Evolutionary conservation across 1,284 basidiomycete genomes (phyloP), one percentile per base, ranked within the genome.

Genomic region (Tetrapyrgos nigripes): DNA sequence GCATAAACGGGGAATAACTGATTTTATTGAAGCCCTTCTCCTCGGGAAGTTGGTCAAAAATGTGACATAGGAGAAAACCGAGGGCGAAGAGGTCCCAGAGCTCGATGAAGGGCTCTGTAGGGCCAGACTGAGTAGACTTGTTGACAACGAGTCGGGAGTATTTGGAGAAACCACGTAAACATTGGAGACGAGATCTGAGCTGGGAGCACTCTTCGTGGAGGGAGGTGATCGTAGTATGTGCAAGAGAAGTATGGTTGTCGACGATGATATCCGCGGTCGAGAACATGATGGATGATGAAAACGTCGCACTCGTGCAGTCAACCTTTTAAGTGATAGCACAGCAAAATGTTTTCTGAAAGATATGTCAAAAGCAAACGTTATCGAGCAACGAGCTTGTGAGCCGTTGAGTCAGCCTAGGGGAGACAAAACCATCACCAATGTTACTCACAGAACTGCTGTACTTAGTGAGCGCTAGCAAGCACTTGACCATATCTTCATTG

Each of bases 1-100:
- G n/a, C n/a, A n/a, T 76, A 69, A 80, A 82, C 64, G 86, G 80
- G 4, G 90, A 92, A 71, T 87, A 84, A 69, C 91, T 85, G 63
- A 85, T 82, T 73, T 87, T 91, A 46, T 86, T 83, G 62, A 83
- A 81, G 58, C 77, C 77, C 44, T 70, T 68, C 29, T 85, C 84
- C 73, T 58, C 83, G 28, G 92, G 91, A 58, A 97, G 88, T 69
- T 91, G 87, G 78, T 99, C 97, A 83, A 93, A 97, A 67, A 99
- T 89, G 77, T 91, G 96, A 79, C 95, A 97, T 62, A 99, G 90
- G 35, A 96, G 91, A 31, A 94, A 90, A 61, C 97, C 97, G 46
- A 96, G 86, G 33, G 94, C 90, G 76, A 99, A 93, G 71, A 92
- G 88, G 71, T 96, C 93, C 89, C 96, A 96, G 51, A 98, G 87